Base-by-base conservation (phyloP, 2,329 filamentous ascomycete genomes). In the Harringtonia lauricola region DNA sequence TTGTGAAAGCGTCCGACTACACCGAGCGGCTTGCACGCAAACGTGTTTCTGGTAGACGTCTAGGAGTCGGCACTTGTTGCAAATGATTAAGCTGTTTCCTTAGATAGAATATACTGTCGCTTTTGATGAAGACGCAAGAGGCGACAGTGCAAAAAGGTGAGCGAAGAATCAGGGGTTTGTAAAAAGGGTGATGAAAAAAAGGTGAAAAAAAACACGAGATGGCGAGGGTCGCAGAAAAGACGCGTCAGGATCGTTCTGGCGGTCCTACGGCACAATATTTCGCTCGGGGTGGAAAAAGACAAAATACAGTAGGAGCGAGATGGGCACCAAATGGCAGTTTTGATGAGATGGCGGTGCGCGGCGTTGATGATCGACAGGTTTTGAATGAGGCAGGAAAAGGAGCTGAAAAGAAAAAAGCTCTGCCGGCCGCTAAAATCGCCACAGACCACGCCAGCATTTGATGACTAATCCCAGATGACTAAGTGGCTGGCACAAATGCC, bases 251-350 rank as follows among this genome's bases (percentile, higher is more conserved):
- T 31, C 7, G 22, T 10, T 26, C 29, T 24, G 41, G 13, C 14
- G 17, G 39, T 39, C 37, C 41, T 43, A 43, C 41, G 36, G 35
- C 31, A 42, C 28, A 18, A 24, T 30, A 36, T 19, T 12, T 19
- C n/a, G n/a, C n/a, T n/a, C n/a, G n/a, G n/a, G n/a, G 19, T 19
- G 34, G n/a, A 36, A 36, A 36, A 31, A 14, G 28, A 29, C 6
- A 34, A n/a, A n/a, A n/a, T n/a, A n/a, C n/a, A n/a, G n/a, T n/a
- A n/a, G n/a, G n/a, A n/a, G n/a, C n/a, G n/a, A n/a, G n/a, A n/a
- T n/a, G n/a, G n/a, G n/a, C n/a, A n/a, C n/a, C n/a, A n/a, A n/a
- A n/a, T n/a, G n/a, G n/a, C n/a, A n/a, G n/a, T n/a, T n/a, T n/a
- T n/a, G n/a, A n/a, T n/a, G n/a, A n/a, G n/a, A n/a, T n/a, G n/a